A percentile compares a stretch with the other conserved stretches of the same genome.
These are phyloP conservation scores for Fistulifera solaris DNA, from an alignment of 108 stramenopile species.

Conservation along the genomic window DNA sequence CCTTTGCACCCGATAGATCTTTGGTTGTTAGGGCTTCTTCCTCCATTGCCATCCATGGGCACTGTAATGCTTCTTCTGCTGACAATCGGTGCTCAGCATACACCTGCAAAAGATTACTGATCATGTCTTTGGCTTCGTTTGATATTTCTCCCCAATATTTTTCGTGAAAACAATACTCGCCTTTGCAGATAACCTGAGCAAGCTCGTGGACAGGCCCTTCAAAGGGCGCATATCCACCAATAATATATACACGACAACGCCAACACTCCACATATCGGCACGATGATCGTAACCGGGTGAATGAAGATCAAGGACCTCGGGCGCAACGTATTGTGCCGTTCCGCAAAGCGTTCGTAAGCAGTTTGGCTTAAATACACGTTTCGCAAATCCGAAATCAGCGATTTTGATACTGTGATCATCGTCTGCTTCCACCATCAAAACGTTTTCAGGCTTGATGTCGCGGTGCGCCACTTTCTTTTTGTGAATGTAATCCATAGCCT, in stretches of 20 bases:
- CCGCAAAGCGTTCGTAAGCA: slow-evolving; percentile 64
- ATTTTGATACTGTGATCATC: slow-evolving; percentile 85
- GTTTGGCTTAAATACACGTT: slow-evolving; percentile 53
- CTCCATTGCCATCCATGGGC: slow-evolving; percentile 46
- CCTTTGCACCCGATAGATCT: slow-evolving; percentile 34
- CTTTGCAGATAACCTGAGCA: slow-evolving; percentile 37
- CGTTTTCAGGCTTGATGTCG: slow-evolving; percentile 89
- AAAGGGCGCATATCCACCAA: slow-evolving; percentile 90
- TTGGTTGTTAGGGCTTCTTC: slow-evolving; percentile 29
- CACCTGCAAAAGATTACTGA: slow-evolving; percentile 50
- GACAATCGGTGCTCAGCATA: slow-evolving; percentile 35
- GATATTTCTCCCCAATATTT: slow-evolving; percentile 74
- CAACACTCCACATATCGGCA: slow-evolving; percentile 90
- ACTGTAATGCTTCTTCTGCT: slow-evolving; percentile 29
- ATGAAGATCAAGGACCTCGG: slow-evolving; percentile 51
- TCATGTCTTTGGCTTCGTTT: slow-evolving; percentile 70
- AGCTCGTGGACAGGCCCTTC: slow-evolving; percentile 57
- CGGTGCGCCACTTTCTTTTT: slow-evolving; percentile 72
- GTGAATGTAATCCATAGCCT: slow-evolving; percentile 84
- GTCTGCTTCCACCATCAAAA: slow-evolving; percentile 44
- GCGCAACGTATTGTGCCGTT: slow-evolving; percentile 41
- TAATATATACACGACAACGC: slow-evolving; percentile 90
- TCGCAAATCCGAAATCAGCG: slow-evolving; percentile 97
- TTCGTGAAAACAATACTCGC: slow-evolving; percentile 55
- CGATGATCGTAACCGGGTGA: slow-evolving; percentile 46